phyloP scores from a whole-genome alignment of 2,329 filamentous ascomycete genomes.

The Didymella sp. region DNA sequence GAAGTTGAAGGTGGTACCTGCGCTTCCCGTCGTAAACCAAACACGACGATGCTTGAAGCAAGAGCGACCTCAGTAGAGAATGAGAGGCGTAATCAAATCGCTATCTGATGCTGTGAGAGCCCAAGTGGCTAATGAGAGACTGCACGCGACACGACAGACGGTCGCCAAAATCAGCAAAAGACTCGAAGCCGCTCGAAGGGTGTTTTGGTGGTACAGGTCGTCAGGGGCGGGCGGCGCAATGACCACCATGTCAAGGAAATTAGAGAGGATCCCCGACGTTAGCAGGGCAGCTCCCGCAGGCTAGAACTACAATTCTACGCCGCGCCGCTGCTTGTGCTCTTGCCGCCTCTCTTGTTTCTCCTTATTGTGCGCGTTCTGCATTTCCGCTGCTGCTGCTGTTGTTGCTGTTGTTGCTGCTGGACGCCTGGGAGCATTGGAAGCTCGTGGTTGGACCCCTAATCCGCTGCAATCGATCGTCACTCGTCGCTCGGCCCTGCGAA shows the following conservation, averaged over 20 bases:
- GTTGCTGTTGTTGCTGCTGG: slow-evolving; percentile 2
- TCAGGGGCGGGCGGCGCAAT: slow-evolving; percentile 16
- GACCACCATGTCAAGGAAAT: slow-evolving; percentile 19
- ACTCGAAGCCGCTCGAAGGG: slow-evolving; percentile 5
- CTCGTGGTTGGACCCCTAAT: slow-evolving; percentile 6
- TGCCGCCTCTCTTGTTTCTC: slow-evolving; percentile 8
- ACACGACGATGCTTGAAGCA: background rate
- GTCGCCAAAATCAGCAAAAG: background rate
- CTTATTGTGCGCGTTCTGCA: slow-evolving; percentile 4
- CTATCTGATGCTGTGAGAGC: background rate
- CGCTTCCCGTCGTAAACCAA: background rate
- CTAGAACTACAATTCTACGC: slow-evolving; percentile 7
- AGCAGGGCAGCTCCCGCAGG: slow-evolving; percentile 12
- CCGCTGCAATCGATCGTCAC: slow-evolving; percentile 2
- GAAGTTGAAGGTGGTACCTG: slow-evolving; percentile 10
- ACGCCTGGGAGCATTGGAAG: background rate
- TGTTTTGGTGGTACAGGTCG: slow-evolving; percentile 15
- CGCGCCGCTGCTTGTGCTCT: slow-evolving; percentile 1
- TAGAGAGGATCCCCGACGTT: slow-evolving; percentile 6
- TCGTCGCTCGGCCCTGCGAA: slow-evolving; percentile 14
- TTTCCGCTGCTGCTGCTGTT: background rate
- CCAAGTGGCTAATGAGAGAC: background rate
- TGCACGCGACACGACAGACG: slow-evolving; percentile 2
- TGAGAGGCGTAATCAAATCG: background rate
- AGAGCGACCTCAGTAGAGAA: background rate